Conservation (phyloP, 1,284 basidiomycete genomes). For the Fomitiporia mediterranea region DNA sequence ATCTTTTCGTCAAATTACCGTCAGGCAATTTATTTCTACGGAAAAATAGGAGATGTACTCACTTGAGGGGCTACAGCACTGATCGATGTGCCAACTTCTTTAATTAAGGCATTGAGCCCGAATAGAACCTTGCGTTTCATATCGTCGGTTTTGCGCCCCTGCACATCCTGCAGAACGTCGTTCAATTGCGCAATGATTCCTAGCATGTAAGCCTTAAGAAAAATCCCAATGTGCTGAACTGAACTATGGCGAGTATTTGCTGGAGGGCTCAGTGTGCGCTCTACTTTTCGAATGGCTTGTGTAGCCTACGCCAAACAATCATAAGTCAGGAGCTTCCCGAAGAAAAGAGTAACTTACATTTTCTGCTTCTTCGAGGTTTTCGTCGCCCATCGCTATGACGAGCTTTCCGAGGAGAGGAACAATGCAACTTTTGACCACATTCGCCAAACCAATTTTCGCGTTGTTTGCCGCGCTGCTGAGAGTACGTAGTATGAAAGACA, state of each 20-base stretch:
- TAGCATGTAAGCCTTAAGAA: constrained; percentile 73
- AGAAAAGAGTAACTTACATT: constrained; percentile 35
- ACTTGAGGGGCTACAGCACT: constrained; percentile 83
- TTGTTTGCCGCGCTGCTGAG: constrained; percentile 38
- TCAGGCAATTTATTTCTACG: neutral
- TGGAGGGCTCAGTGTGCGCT: constrained; percentile 32
- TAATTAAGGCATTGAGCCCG: constrained; percentile 74
- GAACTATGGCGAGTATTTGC: constrained; percentile 25
- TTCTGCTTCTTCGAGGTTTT: constrained; percentile 40
- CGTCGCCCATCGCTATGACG: constrained; percentile 72
- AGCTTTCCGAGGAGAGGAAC: constrained; percentile 69
- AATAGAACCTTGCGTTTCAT: constrained; percentile 74
- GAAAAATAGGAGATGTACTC: constrained; percentile 22
- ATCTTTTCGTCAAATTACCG: constrained; percentile 48
- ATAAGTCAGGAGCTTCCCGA: neutral
- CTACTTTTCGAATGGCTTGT: constrained; percentile 59
- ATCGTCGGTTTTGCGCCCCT: constrained; percentile 63
- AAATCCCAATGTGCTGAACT: constrained; percentile 42
- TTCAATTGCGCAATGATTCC: constrained; percentile 80
- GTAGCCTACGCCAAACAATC: constrained; percentile 42
- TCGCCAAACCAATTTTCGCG: constrained; percentile 42
- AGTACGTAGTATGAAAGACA: constrained; percentile 59
- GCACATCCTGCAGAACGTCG: constrained; percentile 77
- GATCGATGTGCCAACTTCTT: constrained; percentile 68
- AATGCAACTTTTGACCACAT: constrained; percentile 59